Evolutionary conservation across 257 asterid species (phyloP).

Genomic region (Sherardia arvensis): DNA sequence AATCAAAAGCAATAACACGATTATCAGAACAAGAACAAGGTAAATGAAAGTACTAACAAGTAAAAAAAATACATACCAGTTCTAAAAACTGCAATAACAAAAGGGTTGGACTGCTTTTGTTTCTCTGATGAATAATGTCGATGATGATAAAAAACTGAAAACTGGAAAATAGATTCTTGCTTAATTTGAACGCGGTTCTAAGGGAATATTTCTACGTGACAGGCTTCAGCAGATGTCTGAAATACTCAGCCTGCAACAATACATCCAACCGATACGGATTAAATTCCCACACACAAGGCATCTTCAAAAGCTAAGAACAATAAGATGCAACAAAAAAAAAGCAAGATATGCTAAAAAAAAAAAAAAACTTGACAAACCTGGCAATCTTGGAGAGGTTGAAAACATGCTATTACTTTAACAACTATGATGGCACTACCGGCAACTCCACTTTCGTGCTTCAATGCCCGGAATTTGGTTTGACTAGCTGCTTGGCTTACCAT

Average conservation of each 20-base stretch:
- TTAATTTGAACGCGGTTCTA: slow-evolving; percentile 42
- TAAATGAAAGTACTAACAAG: not conserved
- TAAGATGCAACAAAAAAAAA: not conserved
- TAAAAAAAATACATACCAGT: slow-evolving; percentile 20
- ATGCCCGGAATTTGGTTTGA: slow-evolving; percentile 92
- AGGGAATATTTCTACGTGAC: slow-evolving; percentile 73
- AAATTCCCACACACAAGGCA: slow-evolving; percentile 13
- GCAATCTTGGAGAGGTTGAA: slow-evolving; percentile 97
- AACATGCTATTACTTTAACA: slow-evolving; percentile 95
- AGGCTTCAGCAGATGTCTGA: slow-evolving; percentile 87
- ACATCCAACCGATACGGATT: slow-evolving; percentile 13
- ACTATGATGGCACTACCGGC: slow-evolving; percentile 79
- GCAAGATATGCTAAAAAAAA: slow-evolving; percentile 5
- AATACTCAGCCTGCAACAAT: slow-evolving; percentile 85
- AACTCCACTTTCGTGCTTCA: slow-evolving; percentile 88
- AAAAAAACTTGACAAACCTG: slow-evolving; percentile 44
- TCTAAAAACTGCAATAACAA: slow-evolving; percentile 20
- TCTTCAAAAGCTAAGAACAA: slow-evolving; percentile 2
- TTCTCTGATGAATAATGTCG: slow-evolving; percentile 33
- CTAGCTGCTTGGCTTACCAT: slow-evolving; percentile 99
- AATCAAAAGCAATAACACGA: slow-evolving; percentile 1
- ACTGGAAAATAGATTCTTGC: slow-evolving; percentile 31
- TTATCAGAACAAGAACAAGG: slow-evolving; percentile 10
- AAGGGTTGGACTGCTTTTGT: slow-evolving; percentile 30
- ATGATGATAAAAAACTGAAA: slow-evolving; percentile 23